Evolutionary conservation across 2,329 filamentous ascomycete genomes (phyloP), one percentile per base, ranked within the genome.

Genomic region (Chrysosporium queenslandicum): DNA sequence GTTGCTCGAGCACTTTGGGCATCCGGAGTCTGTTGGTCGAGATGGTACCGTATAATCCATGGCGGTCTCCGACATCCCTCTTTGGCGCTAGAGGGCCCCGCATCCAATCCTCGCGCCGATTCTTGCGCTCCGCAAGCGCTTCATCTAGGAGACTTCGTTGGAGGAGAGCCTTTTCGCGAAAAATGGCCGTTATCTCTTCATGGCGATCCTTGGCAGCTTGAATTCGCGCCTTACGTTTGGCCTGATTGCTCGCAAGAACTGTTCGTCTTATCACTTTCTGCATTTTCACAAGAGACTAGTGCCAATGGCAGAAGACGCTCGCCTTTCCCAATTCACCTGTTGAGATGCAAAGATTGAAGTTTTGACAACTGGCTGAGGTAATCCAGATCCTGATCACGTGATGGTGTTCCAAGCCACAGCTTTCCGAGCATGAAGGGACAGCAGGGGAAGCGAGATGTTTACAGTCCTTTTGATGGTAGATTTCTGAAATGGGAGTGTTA

Each of bases 21-120:
- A 66, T 63, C 48, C 65, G 60, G 58, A 68, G 60, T 20, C 63
- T 51, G 27, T 68, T 57, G 27, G 65, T 57, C 32, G 66, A 62
- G 39, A 84, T 62, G 27, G 79, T 76, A 56, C 82, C 87, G 63
- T 82, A 85, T 23, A 69, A 74, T 45, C 77, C 75, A 59, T 76
- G 73, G 41, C 69, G 61, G 0, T 74, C 71, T 55, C 84, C 85
- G 36, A 83, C 72, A 68, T 92, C 85, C 61, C 83, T 78, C 64
- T 83, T 84, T 1, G 90, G 89, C 2, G 88, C 84, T 58, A 95
- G 65, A 7, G 86, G 79, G 0, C 90, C 91, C 58, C 88, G 70
- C 57, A 84, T 74, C 81, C 86, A 94, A 67, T 91, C 83, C 65
- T 94, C 85, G 55, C 77, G 78, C 50, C 85, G 78, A 46, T 77